A percentile compares a stretch with the other conserved stretches of the same genome.
phyloP scores from a whole-genome alignment of 768 basidiomycete species.

The Tulasnella sp. region DNA sequence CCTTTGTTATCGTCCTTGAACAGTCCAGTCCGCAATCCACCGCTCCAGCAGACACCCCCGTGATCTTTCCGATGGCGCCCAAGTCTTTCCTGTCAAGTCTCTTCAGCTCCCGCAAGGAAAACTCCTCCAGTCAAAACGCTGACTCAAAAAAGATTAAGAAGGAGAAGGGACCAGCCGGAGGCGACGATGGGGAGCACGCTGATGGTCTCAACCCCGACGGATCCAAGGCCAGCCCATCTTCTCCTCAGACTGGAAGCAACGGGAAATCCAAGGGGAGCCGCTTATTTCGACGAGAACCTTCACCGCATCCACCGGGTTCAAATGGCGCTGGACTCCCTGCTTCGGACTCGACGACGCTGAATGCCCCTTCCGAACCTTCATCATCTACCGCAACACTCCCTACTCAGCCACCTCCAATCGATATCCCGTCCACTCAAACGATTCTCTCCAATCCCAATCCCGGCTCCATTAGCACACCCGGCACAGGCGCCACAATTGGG shows the following conservation, averaged over 20 bases:
- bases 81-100: slow-evolving; percentile 8
- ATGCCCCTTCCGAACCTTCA: slow-evolving; percentile 14
- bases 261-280: background rate
- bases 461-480: slow-evolving; percentile 22
- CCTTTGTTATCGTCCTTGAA: background rate
- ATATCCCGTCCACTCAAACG: slow-evolving; percentile 71
- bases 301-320: background rate
- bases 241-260: background rate
- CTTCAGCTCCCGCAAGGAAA: slow-evolving; percentile 11
- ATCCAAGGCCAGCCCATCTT: background rate
- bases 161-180: background rate
- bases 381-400: slow-evolving; percentile 14
- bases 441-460: slow-evolving; percentile 65
- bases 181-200: background rate
- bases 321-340: slow-evolving; percentile 1
- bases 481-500: slow-evolving; percentile 19
- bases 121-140: background rate
- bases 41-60: background rate
- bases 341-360: background rate
- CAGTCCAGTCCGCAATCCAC: background rate
- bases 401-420: slow-evolving; percentile 37
- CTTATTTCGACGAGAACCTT: background rate
- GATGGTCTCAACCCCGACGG: background rate
- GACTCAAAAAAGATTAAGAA: slow-evolving; percentile 8
- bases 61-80: background rate